A percentile compares a stretch with the other conserved stretches of the same genome.
Conservation (phyloP, 2,329 filamentous ascomycete genomes). For the Pseudocercospora fuligena region DNA sequence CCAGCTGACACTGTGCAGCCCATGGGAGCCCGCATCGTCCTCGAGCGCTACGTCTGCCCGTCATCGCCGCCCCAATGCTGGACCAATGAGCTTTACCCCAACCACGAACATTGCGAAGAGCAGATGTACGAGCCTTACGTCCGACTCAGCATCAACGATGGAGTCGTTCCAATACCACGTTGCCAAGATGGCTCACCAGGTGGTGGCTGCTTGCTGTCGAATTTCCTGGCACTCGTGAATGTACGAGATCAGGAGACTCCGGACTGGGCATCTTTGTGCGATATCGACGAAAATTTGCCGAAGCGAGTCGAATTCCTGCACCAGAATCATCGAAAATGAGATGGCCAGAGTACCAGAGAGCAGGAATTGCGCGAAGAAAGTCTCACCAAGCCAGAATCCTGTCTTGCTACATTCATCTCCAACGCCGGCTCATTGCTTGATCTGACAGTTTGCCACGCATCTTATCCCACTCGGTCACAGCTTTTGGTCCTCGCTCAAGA, state of each 20-base stretch:
- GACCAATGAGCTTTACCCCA: constrained; percentile 18
- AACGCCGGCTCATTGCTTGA: constrained; percentile 31
- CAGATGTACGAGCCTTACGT: constrained; percentile 46
- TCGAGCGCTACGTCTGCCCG: constrained; percentile 58
- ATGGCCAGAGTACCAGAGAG: neutral
- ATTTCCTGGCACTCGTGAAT: constrained; percentile 50
- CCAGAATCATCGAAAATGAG: constrained; percentile 38
- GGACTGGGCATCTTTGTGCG: constrained; percentile 56
- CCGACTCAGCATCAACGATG: constrained; percentile 63
- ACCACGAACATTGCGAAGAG: constrained; percentile 33
- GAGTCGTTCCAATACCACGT: constrained; percentile 55
- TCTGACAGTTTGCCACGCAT: constrained; percentile 24
- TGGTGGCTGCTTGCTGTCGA: constrained; percentile 51
- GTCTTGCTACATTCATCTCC: constrained; percentile 12
- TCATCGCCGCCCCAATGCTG: constrained; percentile 35
- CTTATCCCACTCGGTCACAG: constrained; percentile 14
- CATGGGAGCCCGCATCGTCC: constrained; percentile 61
- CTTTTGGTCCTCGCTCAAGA: constrained; percentile 17
- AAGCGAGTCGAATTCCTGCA: constrained; percentile 56
- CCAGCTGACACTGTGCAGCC: constrained; percentile 38
- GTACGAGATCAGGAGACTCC: constrained; percentile 50
- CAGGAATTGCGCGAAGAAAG: neutral
- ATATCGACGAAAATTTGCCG: constrained; percentile 47
- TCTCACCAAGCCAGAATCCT: neutral
- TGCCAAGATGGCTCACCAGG: constrained; percentile 52